Base-by-base conservation (phyloP, 257 asterid genomes). In the Primulina huaijiensis region DNA sequence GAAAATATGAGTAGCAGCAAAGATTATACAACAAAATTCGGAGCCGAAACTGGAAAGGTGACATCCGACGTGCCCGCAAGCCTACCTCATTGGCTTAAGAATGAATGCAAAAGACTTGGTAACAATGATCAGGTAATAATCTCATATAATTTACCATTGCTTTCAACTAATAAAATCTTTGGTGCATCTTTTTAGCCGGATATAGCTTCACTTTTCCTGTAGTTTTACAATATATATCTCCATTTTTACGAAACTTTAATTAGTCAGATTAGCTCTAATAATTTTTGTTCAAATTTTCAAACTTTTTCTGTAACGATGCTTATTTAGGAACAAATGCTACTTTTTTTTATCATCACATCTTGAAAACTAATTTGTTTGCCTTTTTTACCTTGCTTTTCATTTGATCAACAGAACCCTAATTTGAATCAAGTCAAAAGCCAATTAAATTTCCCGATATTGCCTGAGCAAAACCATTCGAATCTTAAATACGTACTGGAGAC, bases 61-160 rank as follows among this genome's bases (percentile, higher is more conserved):
- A 76, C 23, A 66, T 62, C 25, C 8, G 69, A 27, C 16, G 65
- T 25, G 35, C 68, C 81, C 60, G 70, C 86, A 33, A 80, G 75
- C 69, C 68, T 90, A 70, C 97, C 97, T 62, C 75, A 83, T 62
- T 91, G 97, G 97, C 96, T 89, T 19, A 87, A 78, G 72, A 84
- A 84, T 57, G 93, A 89, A 65, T 76, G 79, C 38, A 75, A 60
- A 80, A 75, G 88, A 74, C 77, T 73, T 31, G 64, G 67, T 72
- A 76, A 33, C 76, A 79, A 69, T 71, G 64, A 86, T 73, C 84
- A 87, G 89, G 87, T 87, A 46, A 78, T 76, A 65, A 76, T 76
- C 71, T 76, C 58, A 30, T 27, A 31, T 2, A 64, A 29, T 38
- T 70, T 43, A 8, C 35, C 25, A 33, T 53, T 11, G 21, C 46